Conservation (phyloP, 2,329 filamentous ascomycete species). For the Immersiporthe knoxdaviesiana region DNA sequence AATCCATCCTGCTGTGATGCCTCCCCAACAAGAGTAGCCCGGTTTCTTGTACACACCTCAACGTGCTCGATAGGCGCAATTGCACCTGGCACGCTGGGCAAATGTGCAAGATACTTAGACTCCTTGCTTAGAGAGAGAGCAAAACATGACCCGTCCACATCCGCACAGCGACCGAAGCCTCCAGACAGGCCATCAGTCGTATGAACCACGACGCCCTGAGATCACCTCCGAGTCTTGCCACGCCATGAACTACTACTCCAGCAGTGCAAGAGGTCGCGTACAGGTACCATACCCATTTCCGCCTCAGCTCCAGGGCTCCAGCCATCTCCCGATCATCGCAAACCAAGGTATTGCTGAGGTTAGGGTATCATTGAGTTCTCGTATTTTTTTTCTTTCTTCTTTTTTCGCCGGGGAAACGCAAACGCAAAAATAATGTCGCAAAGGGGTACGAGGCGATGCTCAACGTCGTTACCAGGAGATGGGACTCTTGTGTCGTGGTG, state of each 20-base stretch:
- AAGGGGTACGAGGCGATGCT: not conserved
- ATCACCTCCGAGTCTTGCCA: not conserved
- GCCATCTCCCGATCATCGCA: constrained; percentile 4
- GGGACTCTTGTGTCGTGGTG: not conserved
- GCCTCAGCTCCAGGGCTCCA: constrained; percentile 7
- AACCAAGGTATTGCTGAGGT: constrained; percentile 14
- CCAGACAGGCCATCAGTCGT: not conserved
- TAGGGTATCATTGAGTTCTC: constrained; percentile 11
- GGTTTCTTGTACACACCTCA: constrained; percentile 1
- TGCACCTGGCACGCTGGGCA: not conserved
- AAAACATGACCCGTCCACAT: not conserved
- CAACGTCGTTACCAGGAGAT: not conserved
- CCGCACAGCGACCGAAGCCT: not conserved
- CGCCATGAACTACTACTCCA: not conserved
- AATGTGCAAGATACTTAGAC: not conserved
- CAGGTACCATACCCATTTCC: not conserved
- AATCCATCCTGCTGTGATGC: not conserved
- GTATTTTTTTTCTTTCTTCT: not conserved
- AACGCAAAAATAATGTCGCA: constrained; percentile 15
- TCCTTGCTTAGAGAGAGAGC: not conserved
- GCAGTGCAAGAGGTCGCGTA: not conserved
- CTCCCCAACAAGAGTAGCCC: not conserved
- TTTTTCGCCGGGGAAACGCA: not conserved
- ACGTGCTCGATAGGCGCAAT: not conserved
- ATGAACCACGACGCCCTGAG: not conserved